These are phyloP conservation scores for Tubosaeta sp. DNA, from an alignment of 768 basidiomycete genomes.

Conservation along the genomic window DNA sequence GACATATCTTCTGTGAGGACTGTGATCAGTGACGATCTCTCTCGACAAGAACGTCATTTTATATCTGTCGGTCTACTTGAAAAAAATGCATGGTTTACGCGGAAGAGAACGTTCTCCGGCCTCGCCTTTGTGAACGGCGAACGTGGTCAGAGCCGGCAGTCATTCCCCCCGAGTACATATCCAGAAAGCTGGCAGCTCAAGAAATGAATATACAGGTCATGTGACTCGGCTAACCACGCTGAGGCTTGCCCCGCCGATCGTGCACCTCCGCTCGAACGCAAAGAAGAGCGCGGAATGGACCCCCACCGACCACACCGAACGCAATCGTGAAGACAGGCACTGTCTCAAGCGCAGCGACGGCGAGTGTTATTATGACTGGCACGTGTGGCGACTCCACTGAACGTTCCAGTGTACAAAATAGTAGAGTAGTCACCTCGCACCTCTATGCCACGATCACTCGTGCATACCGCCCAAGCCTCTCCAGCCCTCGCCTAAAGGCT, in stretches of 20 bases:
- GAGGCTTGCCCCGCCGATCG: no score
- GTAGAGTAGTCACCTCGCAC: no score
- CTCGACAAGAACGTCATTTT: not conserved
- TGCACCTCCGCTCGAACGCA: no score
- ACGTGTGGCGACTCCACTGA: no score
- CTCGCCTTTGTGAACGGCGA: not conserved
- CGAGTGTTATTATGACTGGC: no score
- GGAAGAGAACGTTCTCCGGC: not conserved
- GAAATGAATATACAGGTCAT: no score
- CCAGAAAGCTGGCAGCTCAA: no score
- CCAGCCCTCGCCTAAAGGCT: slow-evolving; percentile 6
- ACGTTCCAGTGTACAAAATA: no score
- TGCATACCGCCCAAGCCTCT: slow-evolving; percentile 11
- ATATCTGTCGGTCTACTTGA: not conserved
- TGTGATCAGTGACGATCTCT: not conserved
- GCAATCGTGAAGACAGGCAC: no score
- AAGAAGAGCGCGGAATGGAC: no score
- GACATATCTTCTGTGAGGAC: slow-evolving; percentile 3
- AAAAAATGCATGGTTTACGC: not conserved
- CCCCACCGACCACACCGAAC: no score
- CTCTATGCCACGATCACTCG: not conserved
- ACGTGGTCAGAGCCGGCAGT: not conserved
- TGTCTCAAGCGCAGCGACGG: not conserved
- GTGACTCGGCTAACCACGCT: no score
- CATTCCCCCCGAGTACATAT: not conserved